Evolutionary conservation across 371 early-diverging fungal genomes (phyloP), one percentile per base, ranked within the genome.

Genomic region (Dichotomocladium elegans): DNA sequence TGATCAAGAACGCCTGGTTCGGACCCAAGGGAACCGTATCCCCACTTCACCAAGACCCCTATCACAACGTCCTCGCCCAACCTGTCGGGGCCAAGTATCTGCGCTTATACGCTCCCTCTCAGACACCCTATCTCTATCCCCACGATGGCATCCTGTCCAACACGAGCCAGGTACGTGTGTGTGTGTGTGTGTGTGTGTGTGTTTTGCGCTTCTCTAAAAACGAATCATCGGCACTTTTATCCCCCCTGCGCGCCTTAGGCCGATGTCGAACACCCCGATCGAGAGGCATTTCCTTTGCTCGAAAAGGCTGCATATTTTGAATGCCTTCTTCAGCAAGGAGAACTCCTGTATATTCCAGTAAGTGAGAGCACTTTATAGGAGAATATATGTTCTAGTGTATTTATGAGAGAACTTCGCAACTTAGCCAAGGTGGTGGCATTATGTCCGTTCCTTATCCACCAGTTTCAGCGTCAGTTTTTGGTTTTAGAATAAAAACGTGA

Each of bases 321-420:
- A 60, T 83, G 87, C 30, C 48, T 90, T 2, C 66, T 94, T 10
- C 57, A 61, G 11, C 85, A 90, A 6, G 95, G 96, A 1, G 93
- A 96, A 60, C 34, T 95, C 60, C 66, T 96, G 5, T 95, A 89
- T 57, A 91, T 96, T 29, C 96, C 96, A 9, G 91, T 92, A 80
- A 79, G 84, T 74, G 9, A 19, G 3, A 7, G 9, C 10, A 11
- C 28, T 12, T 19, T 29, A 47, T 19, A 35, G 4, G 24, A 25
- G 19, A 26, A 33, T 46, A n/a, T n/a, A n/a, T n/a, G n/a, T n/a
- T n/a, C n/a, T n/a, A n/a, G n/a, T n/a, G n/a, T n/a, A n/a, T n/a
- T n/a, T n/a, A n/a, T n/a, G n/a, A n/a, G n/a, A n/a, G n/a, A n/a
- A n/a, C 50, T 12, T 41, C 26, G 41, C 11, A 30, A 33, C 31